phyloP scores from a whole-genome alignment of 2,329 filamentous ascomycete genomes.

The Botrytis elliptica region DNA sequence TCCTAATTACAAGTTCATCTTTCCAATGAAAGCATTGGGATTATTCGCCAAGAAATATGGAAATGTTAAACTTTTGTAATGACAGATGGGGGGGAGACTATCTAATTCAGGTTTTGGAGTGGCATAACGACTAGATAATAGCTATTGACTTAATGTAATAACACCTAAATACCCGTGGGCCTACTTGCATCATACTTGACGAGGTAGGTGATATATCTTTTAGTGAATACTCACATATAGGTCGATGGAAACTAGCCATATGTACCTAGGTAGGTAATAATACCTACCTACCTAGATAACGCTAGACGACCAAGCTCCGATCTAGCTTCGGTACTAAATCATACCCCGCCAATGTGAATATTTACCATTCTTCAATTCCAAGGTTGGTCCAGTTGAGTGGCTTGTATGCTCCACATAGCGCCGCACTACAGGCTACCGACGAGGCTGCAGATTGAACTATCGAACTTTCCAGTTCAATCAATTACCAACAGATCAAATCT shows the following conservation, averaged over 20 bases:
- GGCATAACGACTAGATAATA: neutral
- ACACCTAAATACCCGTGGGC: neutral
- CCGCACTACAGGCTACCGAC: neutral
- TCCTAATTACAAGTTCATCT: conserved; percentile 97
- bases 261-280: no score
- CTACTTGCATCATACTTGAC: neutral
- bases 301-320: neutral
- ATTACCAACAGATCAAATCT: neutral
- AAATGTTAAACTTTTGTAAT: conserved; percentile 29
- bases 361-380: neutral
- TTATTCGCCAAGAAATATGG: conserved; percentile 55
- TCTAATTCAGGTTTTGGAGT: neutral
- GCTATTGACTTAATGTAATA: neutral
- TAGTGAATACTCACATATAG: neutral
- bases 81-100: neutral
- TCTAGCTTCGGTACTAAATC: neutral
- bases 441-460: neutral
- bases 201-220: neutral
- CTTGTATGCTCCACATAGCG: neutral
- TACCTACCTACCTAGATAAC: no score
- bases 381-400: neutral
- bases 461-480: conserved; percentile 5
- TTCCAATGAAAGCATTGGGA: conserved; percentile 89
- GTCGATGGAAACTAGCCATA: neutral
- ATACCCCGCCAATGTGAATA: neutral